phyloP scores from a whole-genome alignment of 805 yeast species.

The Suhomyces vadensis region DNA sequence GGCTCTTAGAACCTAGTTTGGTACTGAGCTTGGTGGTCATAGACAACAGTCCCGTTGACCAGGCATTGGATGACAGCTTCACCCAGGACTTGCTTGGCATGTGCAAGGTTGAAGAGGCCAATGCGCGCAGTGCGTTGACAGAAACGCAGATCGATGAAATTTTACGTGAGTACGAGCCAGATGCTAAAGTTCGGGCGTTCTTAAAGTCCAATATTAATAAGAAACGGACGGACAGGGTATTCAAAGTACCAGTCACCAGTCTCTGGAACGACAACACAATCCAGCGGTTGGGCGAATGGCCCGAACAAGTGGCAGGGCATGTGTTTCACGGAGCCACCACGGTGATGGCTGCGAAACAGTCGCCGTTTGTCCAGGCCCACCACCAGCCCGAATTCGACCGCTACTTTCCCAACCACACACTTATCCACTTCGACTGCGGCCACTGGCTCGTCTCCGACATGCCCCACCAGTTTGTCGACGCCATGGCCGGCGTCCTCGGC shows the following conservation, averaged over 20 bases:
- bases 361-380: slow-evolving; percentile 41
- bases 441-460: slow-evolving; percentile 45
- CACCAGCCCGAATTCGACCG: slow-evolving; percentile 22
- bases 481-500: no score
- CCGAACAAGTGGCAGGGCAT: slow-evolving; percentile 21
- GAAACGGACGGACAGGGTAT: slow-evolving; percentile 28
- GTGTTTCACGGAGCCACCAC: slow-evolving; percentile 35
- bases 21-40: slow-evolving; percentile 47
- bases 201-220: slow-evolving; percentile 39
- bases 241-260: slow-evolving; percentile 32
- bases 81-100: slow-evolving; percentile 38
- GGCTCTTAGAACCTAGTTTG: slow-evolving; percentile 41
- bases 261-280: slow-evolving; percentile 24
- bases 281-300: slow-evolving; percentile 34
- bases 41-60: slow-evolving; percentile 48
- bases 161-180: slow-evolving; percentile 25
- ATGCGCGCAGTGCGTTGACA: slow-evolving; percentile 4
- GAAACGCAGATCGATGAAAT: slow-evolving; percentile 20
- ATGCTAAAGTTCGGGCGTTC: slow-evolving; percentile 33
- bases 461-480: slow-evolving; percentile 30
- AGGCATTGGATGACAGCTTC: slow-evolving; percentile 37
- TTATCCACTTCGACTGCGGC: slow-evolving; percentile 27
- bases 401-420: slow-evolving; percentile 25
- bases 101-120: slow-evolving; percentile 32
- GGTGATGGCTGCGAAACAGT: slow-evolving; percentile 45